Base-by-base conservation (phyloP, 2,329 filamentous ascomycete species). In the Microdochium bolleyi region DNA sequence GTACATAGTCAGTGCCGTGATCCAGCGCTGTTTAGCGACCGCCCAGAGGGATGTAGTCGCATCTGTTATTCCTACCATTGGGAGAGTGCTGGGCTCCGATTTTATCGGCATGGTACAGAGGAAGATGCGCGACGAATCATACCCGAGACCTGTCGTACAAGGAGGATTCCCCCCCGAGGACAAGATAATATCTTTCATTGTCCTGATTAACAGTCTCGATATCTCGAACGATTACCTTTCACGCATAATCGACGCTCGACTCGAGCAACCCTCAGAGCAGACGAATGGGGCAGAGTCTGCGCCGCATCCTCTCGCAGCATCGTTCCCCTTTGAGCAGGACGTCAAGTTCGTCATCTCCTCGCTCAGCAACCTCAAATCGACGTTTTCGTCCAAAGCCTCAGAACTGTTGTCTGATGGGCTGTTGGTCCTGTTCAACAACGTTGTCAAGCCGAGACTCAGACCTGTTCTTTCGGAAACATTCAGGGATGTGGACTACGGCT, bases 81-180 rank as follows among this genome's bases (percentile, higher is more conserved):
- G 87, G 19, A 83, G 90, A 32, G 85, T 99, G 1, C 79, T 99
- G 3, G 84, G 87, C 27, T 84, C 85, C 3, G 94, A 99, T 67
- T 99, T 97, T 66, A 85, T 97, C 58, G 89, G 90, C 62, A 96
- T 99, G 91, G 85, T 96, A 38, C 92, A 97, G 68, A 86, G 92
- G 54, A 96, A 95, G 70, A 97, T 99, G 94, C 84, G 91, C 48
- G 91, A 97, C 66, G 94, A 99, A 68, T 88, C 86, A 56, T 97
- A 96, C 64, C 94, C 92, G 0, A 89, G 87, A 62, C 78, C 89
- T 2, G 73, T 83, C 0, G 81, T 92, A 1, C 85, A 90, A 67
- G 91, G 91, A 38, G 87, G 84, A 1, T 78, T 92, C 48, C 92
- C 92, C 1, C 89, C 92, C 0, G 94, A 99, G 67, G 85, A 91